Evolutionary conservation across 1,284 basidiomycete genomes (phyloP), one percentile per base, ranked within the genome.

Genomic region (Stereum hirsutum): DNA sequence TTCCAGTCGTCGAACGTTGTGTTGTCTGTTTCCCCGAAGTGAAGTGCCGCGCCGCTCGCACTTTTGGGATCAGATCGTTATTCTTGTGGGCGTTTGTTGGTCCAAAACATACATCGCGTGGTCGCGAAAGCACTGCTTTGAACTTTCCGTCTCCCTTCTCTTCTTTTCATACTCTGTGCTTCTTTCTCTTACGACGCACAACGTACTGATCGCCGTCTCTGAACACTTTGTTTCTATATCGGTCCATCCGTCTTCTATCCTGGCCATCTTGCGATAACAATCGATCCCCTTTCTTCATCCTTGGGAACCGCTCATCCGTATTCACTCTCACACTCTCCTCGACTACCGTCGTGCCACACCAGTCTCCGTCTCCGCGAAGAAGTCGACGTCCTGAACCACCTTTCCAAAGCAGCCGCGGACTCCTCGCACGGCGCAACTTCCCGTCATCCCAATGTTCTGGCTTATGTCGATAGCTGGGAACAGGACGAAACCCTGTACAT

Each of bases 381-480:
- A 66, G 92, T 96, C 33, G 90, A 97, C 54, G 83, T 96, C 48
- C 74, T 99, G 28, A 79, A 88, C 49, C 83, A 90, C 55, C 74
- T 99, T 19, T 79, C 79, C 3, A 60, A 62, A 42, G 61, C 58
- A n/a, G 42, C 48, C 28, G 56, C 47, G 4, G 33, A 52, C 10
- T 43, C 64, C 2, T 38, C 44, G 7, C 53, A 59, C 15, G 54
- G 52, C 4, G 46, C 48, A 33, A 57, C 58, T 15, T 33, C 27
- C 6, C 42, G 43, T 23, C 63, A 88, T 64, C 76, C 78, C 1
- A 91, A 95, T 60, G 82, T 98, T 15, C 77, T 99, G 38, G 75
- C 75, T n/a, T 94, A 96, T 53, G 73, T 91, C 46, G 91, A 96
- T 64, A 93, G 91, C 46, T 99, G 96, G 96, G 95, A 99, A 63